phyloP scores from a whole-genome alignment of 75 land plant genomes.

The Pinus albicaulis region DNA sequence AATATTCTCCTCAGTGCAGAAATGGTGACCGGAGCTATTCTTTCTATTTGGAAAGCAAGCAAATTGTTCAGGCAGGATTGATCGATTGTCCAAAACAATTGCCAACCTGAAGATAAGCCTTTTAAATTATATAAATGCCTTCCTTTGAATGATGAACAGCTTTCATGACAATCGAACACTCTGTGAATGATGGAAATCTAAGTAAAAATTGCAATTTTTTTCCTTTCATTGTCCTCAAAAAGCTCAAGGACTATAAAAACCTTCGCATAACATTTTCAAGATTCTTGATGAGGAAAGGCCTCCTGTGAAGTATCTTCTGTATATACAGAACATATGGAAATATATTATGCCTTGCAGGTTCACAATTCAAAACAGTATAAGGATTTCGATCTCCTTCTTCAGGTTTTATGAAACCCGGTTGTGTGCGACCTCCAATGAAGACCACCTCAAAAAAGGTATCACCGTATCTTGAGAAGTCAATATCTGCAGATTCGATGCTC shows the following conservation, averaged over 20 bases:
- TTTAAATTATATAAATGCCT: too few species aligned
- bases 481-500: constrained; percentile 82
- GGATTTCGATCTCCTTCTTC: constrained; percentile 94
- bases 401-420: constrained; percentile 88
- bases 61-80: too few species aligned
- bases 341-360: constrained; percentile 78
- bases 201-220: constrained; percentile 92
- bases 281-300: constrained; percentile 91
- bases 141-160: too few species aligned
- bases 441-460: constrained; percentile 98
- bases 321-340: constrained; percentile 83
- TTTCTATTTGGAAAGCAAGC: too few species aligned
- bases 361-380: constrained; percentile 80
- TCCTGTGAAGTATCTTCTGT: constrained; percentile 84
- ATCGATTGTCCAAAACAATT: too few species aligned
- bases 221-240: constrained; percentile 84
- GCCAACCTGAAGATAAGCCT: too few species aligned
- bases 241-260: constrained; percentile 95
- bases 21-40: too few species aligned
- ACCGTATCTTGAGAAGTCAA: constrained; percentile 97
- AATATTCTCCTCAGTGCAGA: too few species aligned
- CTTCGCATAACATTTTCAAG: constrained; percentile 97
- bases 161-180: too few species aligned
- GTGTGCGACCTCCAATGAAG: constrained; percentile 94
- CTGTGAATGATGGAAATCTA: too few species aligned